phyloP scores from a whole-genome alignment of 306 rosid species.

The Rosa lucieae region DNA sequence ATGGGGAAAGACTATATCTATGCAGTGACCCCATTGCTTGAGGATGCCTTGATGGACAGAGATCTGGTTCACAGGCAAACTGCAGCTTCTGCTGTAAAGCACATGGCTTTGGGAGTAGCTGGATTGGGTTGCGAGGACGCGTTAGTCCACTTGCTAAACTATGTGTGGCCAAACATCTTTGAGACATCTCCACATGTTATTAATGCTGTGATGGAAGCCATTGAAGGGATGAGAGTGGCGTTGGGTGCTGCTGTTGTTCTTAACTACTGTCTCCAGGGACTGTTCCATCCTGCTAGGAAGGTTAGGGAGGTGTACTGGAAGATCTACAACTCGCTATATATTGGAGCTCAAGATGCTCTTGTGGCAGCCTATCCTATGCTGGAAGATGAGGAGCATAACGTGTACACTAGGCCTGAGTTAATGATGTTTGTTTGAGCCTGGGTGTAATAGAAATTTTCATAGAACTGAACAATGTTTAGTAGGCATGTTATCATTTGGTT shows the following conservation, averaged over 20 bases:
- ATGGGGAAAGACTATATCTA: slow-evolving; percentile 98
- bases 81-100: slow-evolving; percentile 97
- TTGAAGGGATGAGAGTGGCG: slow-evolving; percentile 97
- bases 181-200: slow-evolving; percentile 97
- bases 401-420: slow-evolving; percentile 61
- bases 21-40: slow-evolving; percentile 93
- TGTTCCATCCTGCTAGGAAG: slow-evolving; percentile 76
- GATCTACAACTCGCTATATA: slow-evolving; percentile 67
- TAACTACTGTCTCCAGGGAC: slow-evolving; percentile 76
- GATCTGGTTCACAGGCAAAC: slow-evolving; percentile 97
- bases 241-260: slow-evolving; percentile 85
- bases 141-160: slow-evolving; percentile 73
- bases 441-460: background rate
- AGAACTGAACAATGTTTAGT: background rate
- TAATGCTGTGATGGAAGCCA: slow-evolving; percentile 97
- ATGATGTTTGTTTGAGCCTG: slow-evolving; percentile 49
- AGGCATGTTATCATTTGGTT: background rate
- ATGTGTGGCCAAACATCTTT: slow-evolving; percentile 92
- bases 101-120: slow-evolving; percentile 98
- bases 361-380: slow-evolving; percentile 65
- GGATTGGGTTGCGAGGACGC: slow-evolving; percentile 98
- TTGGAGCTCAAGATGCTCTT: slow-evolving; percentile 77
- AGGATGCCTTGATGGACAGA: slow-evolving; percentile 95
- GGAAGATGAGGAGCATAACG: slow-evolving; percentile 63
- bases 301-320: slow-evolving; percentile 86